Evolutionary conservation across 192 early-diverging fungal genomes (phyloP), one percentile per base, ranked within the genome.

Genomic region (Mortierella hygrophila): DNA sequence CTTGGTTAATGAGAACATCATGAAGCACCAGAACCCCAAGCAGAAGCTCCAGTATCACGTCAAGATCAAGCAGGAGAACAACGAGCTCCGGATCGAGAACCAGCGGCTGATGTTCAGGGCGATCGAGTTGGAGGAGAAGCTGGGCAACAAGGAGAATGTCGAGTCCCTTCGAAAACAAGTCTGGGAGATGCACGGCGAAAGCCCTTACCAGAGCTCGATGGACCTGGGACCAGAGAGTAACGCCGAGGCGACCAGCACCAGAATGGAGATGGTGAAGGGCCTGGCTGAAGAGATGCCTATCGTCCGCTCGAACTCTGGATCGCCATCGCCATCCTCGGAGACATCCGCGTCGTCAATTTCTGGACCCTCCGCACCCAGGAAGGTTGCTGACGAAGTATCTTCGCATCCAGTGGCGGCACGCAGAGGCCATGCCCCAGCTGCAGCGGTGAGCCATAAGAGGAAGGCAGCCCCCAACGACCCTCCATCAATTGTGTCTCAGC

Each of bases 61-160:
- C 65, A 88, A 88, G 80, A 88, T 88, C 69, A 88, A 88, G 44
- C 88, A 88, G 72, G 82, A 88, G 57, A 88, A 88, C 69, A 88
- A 88, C 40, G 88, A 84, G 32, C 88, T 88, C 46, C 79, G 88
- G 71, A 86, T 81, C 16, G 84, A 86, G 84, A 86, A 86, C 46
- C 84, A 86, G 63, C 75, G 84, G 4, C 68, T 86, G 11, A 86
- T 86, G 84, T 86, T 81, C 70, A 80, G 70, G 49, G 79, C 84
- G 47, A 86, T 86, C 42, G 84, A 86, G 40, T 38, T 86, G 60
- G 84, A 86, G 20, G 84, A 86, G 57, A 69, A 71, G 37, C 71
- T 86, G n/a, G 84, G 84, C 26, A 86, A 86, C 72, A 78, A 81
- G 79, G 84, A 86, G n/a, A 86, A 86, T 42, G 84, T 86, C 21